These are phyloP conservation scores for Trichoderma aggressivum DNA, from an alignment of 2,329 filamentous ascomycete species.

Conservation along the genomic window DNA sequence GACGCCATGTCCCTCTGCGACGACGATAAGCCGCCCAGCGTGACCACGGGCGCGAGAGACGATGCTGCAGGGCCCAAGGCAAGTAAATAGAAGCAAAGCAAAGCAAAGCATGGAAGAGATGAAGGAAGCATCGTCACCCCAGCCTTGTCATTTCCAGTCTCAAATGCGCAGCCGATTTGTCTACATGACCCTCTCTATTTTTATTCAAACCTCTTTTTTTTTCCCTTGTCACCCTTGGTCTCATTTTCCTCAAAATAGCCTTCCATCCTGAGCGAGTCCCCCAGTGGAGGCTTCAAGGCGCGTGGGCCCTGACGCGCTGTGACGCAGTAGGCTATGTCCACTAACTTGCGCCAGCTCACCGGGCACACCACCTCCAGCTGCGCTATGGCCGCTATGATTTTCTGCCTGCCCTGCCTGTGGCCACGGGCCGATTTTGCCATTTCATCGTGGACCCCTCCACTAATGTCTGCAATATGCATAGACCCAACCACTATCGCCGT, in stretches of 20 bases:
- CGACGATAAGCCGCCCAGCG: conserved; percentile 12
- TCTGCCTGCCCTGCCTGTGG: not conserved
- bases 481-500: conserved; percentile 20
- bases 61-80: conserved; percentile 2
- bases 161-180: not conserved
- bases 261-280: not conserved
- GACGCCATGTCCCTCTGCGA: conserved; percentile 14
- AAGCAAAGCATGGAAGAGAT: not conserved
- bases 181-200: not conserved
- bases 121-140: not conserved
- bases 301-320: conserved; percentile 15
- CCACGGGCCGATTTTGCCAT: conserved; percentile 3
- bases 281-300: not conserved
- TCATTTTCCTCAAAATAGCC: not conserved
- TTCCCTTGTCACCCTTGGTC: not conserved
- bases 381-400: conserved; percentile 3
- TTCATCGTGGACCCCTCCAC: conserved; percentile 14
- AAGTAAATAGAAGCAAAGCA: not conserved
- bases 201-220: not conserved
- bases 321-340: conserved; percentile 10
- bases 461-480: conserved; percentile 17
- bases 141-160: not conserved
- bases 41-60: not conserved
- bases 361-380: not conserved
- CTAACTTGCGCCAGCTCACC: conserved; percentile 10